These are phyloP conservation scores for Exophiala phaeomuriformis DNA, from an alignment of 2,329 filamentous ascomycete genomes.

Conservation along the genomic window DNA sequence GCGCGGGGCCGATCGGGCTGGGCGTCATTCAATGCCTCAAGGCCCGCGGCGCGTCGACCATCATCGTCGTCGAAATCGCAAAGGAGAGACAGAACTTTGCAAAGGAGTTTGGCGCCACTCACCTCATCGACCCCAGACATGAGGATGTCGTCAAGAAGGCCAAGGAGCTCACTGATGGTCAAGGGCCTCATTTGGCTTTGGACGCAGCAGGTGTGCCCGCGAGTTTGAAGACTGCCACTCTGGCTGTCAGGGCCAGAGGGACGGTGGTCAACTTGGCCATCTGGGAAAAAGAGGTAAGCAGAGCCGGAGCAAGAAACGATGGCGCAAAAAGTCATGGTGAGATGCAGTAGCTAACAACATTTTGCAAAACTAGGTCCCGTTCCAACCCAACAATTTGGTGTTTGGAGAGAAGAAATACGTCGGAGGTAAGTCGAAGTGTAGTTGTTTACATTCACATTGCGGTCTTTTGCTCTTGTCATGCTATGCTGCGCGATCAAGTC, in stretches of 20 bases:
- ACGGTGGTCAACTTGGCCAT: conserved; percentile 59
- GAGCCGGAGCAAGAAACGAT: not conserved
- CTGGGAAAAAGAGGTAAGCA: conserved; percentile 47
- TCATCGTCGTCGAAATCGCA: conserved; percentile 54
- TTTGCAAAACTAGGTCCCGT: conserved; percentile 32
- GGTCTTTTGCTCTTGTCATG: too few species aligned
- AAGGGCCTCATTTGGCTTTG: conserved; percentile 53
- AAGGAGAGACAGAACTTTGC: conserved; percentile 46
- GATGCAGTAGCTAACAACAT: not conserved
- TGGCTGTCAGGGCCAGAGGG: conserved; percentile 47
- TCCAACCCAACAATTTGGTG: conserved; percentile 49
- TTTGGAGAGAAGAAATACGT: conserved; percentile 48
- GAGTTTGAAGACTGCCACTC: conserved; percentile 42
- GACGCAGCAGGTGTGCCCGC: conserved; percentile 56
- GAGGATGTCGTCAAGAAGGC: conserved; percentile 41
- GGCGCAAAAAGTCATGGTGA: not conserved
- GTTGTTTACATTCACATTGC: not conserved
- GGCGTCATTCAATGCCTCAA: conserved; percentile 53
- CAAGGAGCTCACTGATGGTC: conserved; percentile 40
- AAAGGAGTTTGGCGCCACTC: conserved; percentile 48
- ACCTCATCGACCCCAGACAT: conserved; percentile 47
- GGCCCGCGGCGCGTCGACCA: conserved; percentile 46
- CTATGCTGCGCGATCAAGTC: not conserved
- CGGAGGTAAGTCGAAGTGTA: conserved; percentile 32
- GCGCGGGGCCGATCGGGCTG: conserved; percentile 57